These are phyloP conservation scores for Terfezia claveryi DNA, from an alignment of 495 filamentous ascomycete species.

Conservation along the genomic window DNA sequence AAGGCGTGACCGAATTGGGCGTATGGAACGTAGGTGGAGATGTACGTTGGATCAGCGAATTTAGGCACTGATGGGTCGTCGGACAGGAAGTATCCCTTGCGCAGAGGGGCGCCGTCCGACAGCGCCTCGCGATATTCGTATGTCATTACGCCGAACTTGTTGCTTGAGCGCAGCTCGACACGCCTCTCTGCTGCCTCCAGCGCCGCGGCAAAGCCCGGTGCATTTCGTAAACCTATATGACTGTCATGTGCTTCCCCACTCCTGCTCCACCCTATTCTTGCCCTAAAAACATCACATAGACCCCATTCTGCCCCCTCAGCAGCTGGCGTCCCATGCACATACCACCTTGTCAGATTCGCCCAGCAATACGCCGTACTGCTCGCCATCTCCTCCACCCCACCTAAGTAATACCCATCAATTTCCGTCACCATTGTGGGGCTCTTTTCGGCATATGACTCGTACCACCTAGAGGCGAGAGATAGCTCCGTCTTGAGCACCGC, in stretches of 20 bases:
- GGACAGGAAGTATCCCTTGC: not conserved
- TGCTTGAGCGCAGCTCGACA: not conserved
- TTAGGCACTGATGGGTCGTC: not conserved
- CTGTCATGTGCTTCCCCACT: slow-evolving; percentile 9
- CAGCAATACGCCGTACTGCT: slow-evolving; percentile 14
- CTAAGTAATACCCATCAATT: slow-evolving; percentile 15
- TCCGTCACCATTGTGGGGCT: slow-evolving; percentile 13
- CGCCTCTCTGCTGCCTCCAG: not conserved
- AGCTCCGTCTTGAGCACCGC: too few species aligned
- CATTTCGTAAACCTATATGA: slow-evolving; percentile 13
- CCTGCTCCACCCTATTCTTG: slow-evolving; percentile 8
- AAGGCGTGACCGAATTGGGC: slow-evolving; percentile 11
- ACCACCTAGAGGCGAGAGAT: too few species aligned
- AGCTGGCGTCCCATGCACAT: slow-evolving; percentile 8
- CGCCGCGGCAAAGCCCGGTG: slow-evolving; percentile 2
- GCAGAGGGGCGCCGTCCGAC: not conserved
- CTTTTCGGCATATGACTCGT: not conserved
- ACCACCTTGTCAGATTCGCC: slow-evolving; percentile 15
- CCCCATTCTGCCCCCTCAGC: slow-evolving; percentile 15
- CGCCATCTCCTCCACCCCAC: slow-evolving; percentile 16
- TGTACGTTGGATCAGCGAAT: slow-evolving; percentile 7
- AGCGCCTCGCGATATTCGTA: not conserved
- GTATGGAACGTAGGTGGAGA: slow-evolving; percentile 14
- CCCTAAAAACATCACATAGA: slow-evolving; percentile 18
- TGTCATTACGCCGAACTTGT: not conserved